Evolutionary conservation across 164 flowering plant genomes (phyloP).

Genomic region (Nelumbo lutea): DNA sequence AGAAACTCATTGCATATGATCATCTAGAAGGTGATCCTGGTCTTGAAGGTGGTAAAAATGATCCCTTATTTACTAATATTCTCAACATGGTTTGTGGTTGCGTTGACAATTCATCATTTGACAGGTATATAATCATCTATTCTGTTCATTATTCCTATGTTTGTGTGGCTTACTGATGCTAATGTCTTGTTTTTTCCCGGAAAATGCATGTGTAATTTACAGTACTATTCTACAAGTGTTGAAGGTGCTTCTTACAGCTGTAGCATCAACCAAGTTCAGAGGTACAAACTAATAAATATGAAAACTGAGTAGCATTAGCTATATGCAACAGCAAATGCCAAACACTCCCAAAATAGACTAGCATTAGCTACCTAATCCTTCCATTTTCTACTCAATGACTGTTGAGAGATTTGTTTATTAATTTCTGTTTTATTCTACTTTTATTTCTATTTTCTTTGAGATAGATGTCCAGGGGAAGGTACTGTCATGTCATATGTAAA

Average conservation of each 20-base stretch:
- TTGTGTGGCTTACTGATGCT: constrained; percentile 3
- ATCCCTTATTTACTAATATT: constrained; percentile 64
- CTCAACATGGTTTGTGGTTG: constrained; percentile 86
- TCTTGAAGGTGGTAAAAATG: constrained; percentile 78
- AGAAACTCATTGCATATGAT: constrained; percentile 99
- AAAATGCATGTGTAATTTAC: constrained; percentile 31
- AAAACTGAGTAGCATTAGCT: no score
- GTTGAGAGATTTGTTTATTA: no score
- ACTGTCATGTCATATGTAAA: no score
- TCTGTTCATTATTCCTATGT: constrained; percentile 6
- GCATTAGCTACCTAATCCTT: no score
- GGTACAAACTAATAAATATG: constrained; percentile 37
- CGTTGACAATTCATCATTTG: constrained; percentile 90
- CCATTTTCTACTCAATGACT: no score
- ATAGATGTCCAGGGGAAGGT: no score
- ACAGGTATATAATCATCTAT: constrained; percentile 50
- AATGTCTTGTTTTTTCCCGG: constrained; percentile 12
- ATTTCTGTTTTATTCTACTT: no score
- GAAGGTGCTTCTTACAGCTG: constrained; percentile 97
- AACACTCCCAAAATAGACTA: no score
- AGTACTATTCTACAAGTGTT: constrained; percentile 94
- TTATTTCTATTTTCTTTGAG: no score
- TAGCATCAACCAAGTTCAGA: constrained; percentile 85
- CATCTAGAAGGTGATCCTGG: constrained; percentile 99
- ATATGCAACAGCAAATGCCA: no score